These are phyloP conservation scores for Holtermannia corniformis DNA, from an alignment of 768 basidiomycete genomes.

Conservation along the genomic window DNA sequence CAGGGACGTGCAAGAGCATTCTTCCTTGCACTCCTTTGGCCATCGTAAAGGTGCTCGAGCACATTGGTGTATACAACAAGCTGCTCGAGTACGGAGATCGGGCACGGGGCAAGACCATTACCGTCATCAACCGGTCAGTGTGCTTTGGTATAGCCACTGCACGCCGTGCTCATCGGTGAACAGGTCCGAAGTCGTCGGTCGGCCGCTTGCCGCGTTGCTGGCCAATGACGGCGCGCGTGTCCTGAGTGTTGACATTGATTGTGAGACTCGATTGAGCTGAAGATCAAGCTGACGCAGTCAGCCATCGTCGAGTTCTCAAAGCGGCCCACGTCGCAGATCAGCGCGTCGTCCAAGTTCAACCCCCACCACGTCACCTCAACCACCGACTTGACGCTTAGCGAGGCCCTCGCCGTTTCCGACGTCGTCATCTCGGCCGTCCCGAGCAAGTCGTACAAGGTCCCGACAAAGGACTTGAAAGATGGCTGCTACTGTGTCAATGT, in stretches of 20 bases:
- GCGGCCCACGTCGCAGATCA: constrained; percentile 48
- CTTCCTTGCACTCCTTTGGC: constrained; percentile 95
- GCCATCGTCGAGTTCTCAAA: constrained; percentile 92
- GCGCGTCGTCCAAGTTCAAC: constrained; percentile 54
- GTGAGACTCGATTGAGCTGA: constrained; percentile 39
- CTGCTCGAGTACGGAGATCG: constrained; percentile 88
- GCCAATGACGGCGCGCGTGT: constrained; percentile 96
- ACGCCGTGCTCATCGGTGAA: background rate
- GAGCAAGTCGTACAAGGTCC: constrained; percentile 69
- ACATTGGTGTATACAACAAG: constrained; percentile 83
- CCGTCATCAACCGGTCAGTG: constrained; percentile 80
- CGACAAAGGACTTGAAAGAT: constrained; percentile 80
- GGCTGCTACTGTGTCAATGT: constrained; percentile 92
- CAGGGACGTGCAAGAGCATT: constrained; percentile 87
- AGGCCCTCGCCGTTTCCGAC: constrained; percentile 76
- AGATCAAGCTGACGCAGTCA: constrained; percentile 2
- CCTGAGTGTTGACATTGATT: constrained; percentile 89
- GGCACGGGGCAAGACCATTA: constrained; percentile 65
- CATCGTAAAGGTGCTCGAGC: constrained; percentile 88
- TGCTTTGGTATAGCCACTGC: background rate
- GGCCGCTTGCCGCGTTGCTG: constrained; percentile 88
- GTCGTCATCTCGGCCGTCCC: constrained; percentile 95
- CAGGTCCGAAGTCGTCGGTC: constrained; percentile 92
- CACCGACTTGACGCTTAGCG: constrained; percentile 57
- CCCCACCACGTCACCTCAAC: constrained; percentile 72